Evolutionary conservation across 2,329 filamentous ascomycete species (phyloP).

Genomic region (Zasmidium cellare): DNA sequence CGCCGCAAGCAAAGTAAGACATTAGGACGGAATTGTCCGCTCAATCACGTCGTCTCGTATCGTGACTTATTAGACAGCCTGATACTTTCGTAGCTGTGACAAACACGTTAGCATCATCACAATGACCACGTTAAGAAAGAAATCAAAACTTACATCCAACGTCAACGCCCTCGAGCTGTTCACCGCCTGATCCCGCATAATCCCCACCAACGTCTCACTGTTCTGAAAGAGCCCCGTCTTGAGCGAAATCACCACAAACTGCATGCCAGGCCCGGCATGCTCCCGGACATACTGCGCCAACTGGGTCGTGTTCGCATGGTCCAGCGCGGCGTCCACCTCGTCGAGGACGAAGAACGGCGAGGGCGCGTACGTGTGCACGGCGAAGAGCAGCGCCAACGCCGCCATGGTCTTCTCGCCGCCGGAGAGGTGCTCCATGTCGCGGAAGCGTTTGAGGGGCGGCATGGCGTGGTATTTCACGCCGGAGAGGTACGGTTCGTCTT

Average conservation of each 20-base stretch:
- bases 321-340: conserved; percentile 96
- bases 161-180: conserved; percentile 92
- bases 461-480: conserved; percentile 99
- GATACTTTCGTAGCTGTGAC: conserved; percentile 16
- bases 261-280: conserved; percentile 94
- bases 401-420: conserved; percentile 99
- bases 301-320: conserved; percentile 94
- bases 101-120: neutral
- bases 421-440: conserved; percentile 97
- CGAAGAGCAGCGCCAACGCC: conserved; percentile 91
- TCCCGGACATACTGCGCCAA: conserved; percentile 96
- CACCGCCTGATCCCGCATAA: conserved; percentile 90
- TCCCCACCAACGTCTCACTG: conserved; percentile 91
- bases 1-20: neutral
- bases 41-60: neutral
- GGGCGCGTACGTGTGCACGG: conserved; percentile 93
- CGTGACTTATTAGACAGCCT: conserved; percentile 15
- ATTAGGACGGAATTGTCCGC: too few species aligned
- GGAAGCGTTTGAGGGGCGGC: conserved; percentile 96
- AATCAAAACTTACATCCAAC: conserved; percentile 74
- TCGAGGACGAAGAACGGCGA: conserved; percentile 97
- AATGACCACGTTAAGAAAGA: neutral
- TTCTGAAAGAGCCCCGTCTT: conserved; percentile 96
- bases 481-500: conserved; percentile 91
- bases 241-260: conserved; percentile 96